A percentile compares a stretch with the other conserved stretches of the same genome.
These are phyloP conservation scores for Boeremia exigua DNA, from an alignment of 2,329 filamentous ascomycete species.

Conservation along the genomic window DNA sequence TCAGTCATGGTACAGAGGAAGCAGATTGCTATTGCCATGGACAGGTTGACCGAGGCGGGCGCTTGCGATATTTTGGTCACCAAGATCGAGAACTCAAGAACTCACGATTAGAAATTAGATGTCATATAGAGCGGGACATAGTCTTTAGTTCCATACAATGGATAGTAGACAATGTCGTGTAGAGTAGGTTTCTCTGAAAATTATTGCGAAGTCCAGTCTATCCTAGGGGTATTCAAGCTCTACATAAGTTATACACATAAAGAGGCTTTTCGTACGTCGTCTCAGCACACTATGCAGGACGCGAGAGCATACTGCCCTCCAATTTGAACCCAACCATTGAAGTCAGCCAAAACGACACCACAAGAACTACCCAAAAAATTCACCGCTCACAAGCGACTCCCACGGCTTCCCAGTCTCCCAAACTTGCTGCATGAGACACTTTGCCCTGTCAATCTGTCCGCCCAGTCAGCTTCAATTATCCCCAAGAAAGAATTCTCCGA, in stretches of 20 bases:
- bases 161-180: background rate
- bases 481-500: background rate
- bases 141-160: background rate
- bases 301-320: background rate
- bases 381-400: constrained; percentile 70
- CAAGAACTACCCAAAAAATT: constrained; percentile 65
- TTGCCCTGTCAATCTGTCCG: constrained; percentile 63
- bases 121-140: background rate
- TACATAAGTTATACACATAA: background rate
- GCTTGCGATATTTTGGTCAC: constrained; percentile 86
- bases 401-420: constrained; percentile 73
- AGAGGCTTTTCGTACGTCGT: background rate
- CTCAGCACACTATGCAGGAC: background rate
- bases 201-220: background rate
- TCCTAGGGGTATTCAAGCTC: constrained; percentile 7
- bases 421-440: constrained; percentile 69
- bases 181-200: background rate
- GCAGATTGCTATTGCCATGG: constrained; percentile 84
- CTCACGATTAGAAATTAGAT: constrained; percentile 15
- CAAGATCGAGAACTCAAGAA: constrained; percentile 78
- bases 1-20: constrained; percentile 92
- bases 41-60: constrained; percentile 75
- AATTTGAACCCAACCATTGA: background rate
- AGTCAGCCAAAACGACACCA: background rate
- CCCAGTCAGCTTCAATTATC: background rate